Conservation (phyloP, 345 rosid species). For the Diplotaxis tenuifolia region DNA sequence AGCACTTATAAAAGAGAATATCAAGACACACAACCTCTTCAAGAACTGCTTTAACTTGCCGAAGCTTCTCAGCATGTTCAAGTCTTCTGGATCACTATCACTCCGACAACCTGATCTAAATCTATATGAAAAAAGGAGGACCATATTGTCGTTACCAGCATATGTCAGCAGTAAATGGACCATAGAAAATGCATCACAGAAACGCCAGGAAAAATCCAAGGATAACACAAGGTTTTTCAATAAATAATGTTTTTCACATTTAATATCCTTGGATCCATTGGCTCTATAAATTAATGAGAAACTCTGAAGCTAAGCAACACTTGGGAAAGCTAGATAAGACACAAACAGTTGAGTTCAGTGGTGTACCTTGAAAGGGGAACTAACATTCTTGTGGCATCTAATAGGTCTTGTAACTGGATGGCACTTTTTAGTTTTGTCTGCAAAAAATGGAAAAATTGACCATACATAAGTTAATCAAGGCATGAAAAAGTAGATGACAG, state of each 20-base stretch:
- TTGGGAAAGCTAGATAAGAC: background rate
- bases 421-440: slow-evolving; percentile 99
- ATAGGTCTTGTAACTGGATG: slow-evolving; percentile 90
- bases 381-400: slow-evolving; percentile 96
- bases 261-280: background rate
- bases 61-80: slow-evolving; percentile 99
- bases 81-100: slow-evolving; percentile 99
- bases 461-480: background rate
- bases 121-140: slow-evolving; percentile 17
- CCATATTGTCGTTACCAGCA: slow-evolving; percentile 9
- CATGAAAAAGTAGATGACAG: background rate
- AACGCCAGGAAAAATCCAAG: background rate
- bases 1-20: slow-evolving; percentile 5
- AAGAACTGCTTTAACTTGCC: slow-evolving; percentile 97
- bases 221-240: background rate
- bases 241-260: no score
- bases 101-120: slow-evolving; percentile 75
- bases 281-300: background rate
- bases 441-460: slow-evolving; percentile 24
- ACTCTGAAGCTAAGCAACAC: background rate
- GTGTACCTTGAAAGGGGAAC: slow-evolving; percentile 93
- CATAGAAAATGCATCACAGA: background rate
- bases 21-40: slow-evolving; percentile 87
- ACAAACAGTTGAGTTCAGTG: background rate
- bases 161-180: background rate